Evolutionary conservation across 805 yeast genomes (phyloP).

Genomic region (Ogataea chonburiensis): DNA sequence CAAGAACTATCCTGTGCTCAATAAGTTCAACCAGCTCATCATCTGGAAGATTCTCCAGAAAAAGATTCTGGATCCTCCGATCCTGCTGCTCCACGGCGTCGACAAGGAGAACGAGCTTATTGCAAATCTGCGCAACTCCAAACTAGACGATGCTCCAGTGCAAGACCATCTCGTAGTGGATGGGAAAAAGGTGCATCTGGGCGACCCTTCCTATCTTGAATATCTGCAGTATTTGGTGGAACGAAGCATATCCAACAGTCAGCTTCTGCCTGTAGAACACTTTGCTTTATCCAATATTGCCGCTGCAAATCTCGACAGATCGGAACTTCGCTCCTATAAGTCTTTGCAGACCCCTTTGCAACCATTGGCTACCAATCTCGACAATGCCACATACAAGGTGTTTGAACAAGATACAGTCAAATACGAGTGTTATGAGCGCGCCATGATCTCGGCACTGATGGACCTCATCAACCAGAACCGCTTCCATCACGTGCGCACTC

Average conservation of each 20-base stretch:
- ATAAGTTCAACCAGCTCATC: conserved; percentile 53
- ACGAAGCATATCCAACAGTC: conserved; percentile 23
- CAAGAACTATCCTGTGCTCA: conserved; percentile 62
- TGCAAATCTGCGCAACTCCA: conserved; percentile 10
- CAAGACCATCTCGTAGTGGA: conserved; percentile 22
- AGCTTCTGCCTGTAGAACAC: conserved; percentile 30
- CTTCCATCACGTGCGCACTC: conserved; percentile 23
- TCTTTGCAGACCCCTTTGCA: conserved; percentile 57
- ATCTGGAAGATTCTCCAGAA: conserved; percentile 44
- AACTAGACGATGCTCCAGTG: conserved; percentile 11
- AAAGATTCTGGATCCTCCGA: conserved; percentile 39
- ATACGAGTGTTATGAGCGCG: conserved; percentile 65
- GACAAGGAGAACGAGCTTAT: conserved; percentile 38
- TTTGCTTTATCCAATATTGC: conserved; percentile 26
- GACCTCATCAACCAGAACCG: conserved; percentile 30
- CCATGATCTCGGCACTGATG: conserved; percentile 55
- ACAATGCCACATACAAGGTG: conserved; percentile 57
- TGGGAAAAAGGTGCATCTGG: conserved; percentile 24
- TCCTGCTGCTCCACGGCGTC: conserved; percentile 53
- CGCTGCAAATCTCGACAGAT: conserved; percentile 12
- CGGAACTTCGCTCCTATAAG: conserved; percentile 16
- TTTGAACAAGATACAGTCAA: conserved; percentile 73
- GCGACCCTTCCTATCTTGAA: conserved; percentile 32
- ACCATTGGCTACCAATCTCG: conserved; percentile 61
- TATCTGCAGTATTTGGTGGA: conserved; percentile 27